Percentiles rank a stretch among this genome's conserved stretches.
These are phyloP conservation scores for Fusarium praegraminearum DNA, from an alignment of 2,329 filamentous ascomycete genomes.

Conservation along the genomic window DNA sequence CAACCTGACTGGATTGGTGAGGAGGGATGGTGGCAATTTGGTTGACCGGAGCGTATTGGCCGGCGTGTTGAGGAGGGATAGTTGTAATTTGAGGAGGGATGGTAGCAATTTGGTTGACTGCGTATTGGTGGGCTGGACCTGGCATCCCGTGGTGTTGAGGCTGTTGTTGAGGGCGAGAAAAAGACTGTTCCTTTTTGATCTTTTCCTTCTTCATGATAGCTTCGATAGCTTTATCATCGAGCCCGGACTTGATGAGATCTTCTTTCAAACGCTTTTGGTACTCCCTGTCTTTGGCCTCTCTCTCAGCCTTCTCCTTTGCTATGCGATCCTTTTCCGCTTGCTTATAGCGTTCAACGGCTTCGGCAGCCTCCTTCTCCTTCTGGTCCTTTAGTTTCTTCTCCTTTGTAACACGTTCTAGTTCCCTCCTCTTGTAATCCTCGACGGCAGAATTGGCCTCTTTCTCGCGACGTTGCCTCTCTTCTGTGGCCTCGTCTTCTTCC, in stretches of 20 bases:
- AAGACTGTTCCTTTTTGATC: slow-evolving; percentile 51
- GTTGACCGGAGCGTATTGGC: slow-evolving; percentile 7
- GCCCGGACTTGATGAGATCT: slow-evolving; percentile 68
- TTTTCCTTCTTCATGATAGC: slow-evolving; percentile 70
- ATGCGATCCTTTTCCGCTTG: slow-evolving; percentile 58
- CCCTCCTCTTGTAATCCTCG: slow-evolving; percentile 62
- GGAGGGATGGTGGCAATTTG: neutral
- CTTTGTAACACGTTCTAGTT: slow-evolving; percentile 58
- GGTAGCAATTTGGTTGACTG: neutral
- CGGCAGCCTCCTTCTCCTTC: slow-evolving; percentile 63
- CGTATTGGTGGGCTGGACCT: slow-evolving; percentile 19
- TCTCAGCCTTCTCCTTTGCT: slow-evolving; percentile 61
- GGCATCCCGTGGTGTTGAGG: slow-evolving; percentile 16
- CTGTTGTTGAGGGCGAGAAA: slow-evolving; percentile 15
- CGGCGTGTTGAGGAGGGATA: neutral
- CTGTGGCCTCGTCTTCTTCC: slow-evolving; percentile 55
- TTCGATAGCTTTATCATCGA: slow-evolving; percentile 69
- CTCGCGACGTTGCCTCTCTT: slow-evolving; percentile 54
- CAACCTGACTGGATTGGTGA: slow-evolving; percentile 5
- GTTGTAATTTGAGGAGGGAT: neutral
- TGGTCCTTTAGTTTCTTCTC: slow-evolving; percentile 62
- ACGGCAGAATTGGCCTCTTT: slow-evolving; percentile 64
- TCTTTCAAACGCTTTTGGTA: slow-evolving; percentile 68
- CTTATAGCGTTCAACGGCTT: slow-evolving; percentile 65
- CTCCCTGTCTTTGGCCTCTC: slow-evolving; percentile 57